Percentiles rank a stretch among this genome's conserved stretches.
Conservation (phyloP, 345 rosid species). For the Abelmoschus esculentus region DNA sequence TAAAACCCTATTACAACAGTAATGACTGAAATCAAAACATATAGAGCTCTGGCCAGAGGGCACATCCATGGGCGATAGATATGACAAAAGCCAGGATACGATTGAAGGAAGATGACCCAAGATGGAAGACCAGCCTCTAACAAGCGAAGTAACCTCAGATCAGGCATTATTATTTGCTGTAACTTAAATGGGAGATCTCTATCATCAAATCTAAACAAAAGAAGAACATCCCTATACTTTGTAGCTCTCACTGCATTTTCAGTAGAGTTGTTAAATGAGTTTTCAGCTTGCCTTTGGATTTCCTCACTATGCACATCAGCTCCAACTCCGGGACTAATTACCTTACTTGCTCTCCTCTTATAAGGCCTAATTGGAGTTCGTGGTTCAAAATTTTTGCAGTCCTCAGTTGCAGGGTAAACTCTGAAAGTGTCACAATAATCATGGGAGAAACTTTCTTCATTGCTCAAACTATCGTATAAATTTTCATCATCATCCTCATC, state of each 20-base stretch:
- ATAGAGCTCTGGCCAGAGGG: slow-evolving; percentile 82
- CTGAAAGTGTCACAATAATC: slow-evolving; percentile 28
- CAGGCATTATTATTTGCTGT: slow-evolving; percentile 62
- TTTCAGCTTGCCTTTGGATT: slow-evolving; percentile 28
- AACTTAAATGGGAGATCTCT: slow-evolving; percentile 76
- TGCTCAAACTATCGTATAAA: slow-evolving; percentile 9
- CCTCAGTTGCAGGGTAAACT: slow-evolving; percentile 21
- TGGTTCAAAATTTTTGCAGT: slow-evolving; percentile 31
- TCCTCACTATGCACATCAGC: slow-evolving; percentile 56
- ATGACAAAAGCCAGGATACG: slow-evolving; percentile 92
- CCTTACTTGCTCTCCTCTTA: slow-evolving; percentile 63
- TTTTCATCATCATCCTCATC: slow-evolving; percentile 20
- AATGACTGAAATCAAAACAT: slow-evolving; percentile 65
- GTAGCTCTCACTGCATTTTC: slow-evolving; percentile 44
- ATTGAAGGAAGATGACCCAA: slow-evolving; percentile 96
- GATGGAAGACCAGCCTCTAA: slow-evolving; percentile 98
- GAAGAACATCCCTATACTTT: slow-evolving; percentile 62
- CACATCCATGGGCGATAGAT: slow-evolving; percentile 99
- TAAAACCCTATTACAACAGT: slow-evolving; percentile 93
- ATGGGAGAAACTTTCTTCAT: slow-evolving; percentile 31
- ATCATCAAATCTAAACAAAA: slow-evolving; percentile 72
- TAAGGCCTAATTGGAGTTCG: slow-evolving; percentile 62
- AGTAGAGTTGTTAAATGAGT: slow-evolving; percentile 15
- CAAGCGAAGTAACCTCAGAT: slow-evolving; percentile 73
- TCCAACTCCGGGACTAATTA: slow-evolving; percentile 37